Percentiles rank a stretch among this genome's conserved stretches.
phyloP scores from a whole-genome alignment of 768 basidiomycete genomes.

The Cubamyces lactineus region DNA sequence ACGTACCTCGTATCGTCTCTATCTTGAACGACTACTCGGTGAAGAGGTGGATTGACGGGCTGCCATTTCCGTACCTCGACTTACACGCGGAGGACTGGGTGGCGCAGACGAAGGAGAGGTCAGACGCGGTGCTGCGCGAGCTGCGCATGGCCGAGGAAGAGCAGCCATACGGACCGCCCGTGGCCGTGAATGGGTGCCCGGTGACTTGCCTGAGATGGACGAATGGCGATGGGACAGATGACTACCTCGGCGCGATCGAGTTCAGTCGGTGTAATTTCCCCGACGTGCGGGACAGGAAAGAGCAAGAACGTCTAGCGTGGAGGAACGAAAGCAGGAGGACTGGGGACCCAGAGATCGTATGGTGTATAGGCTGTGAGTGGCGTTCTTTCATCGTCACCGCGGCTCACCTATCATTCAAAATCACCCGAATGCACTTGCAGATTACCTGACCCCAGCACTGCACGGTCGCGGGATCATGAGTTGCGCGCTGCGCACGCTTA shows the following conservation, averaged over 20 bases:
- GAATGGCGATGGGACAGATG: slow-evolving; percentile 54
- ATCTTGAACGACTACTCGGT: slow-evolving; percentile 55
- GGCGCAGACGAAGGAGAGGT: slow-evolving; percentile 33
- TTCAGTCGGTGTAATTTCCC: slow-evolving; percentile 40
- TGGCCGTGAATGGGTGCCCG: slow-evolving; percentile 50
- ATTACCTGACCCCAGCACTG: slow-evolving; percentile 60
- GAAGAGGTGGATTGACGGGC: slow-evolving; percentile 45
- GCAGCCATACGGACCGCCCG: slow-evolving; percentile 27
- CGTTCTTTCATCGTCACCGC: slow-evolving; percentile 16
- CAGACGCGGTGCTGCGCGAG: slow-evolving; percentile 39
- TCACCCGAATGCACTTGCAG: slow-evolving; percentile 28
- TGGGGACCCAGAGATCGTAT: slow-evolving; percentile 61
- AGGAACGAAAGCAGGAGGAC: slow-evolving; percentile 45
- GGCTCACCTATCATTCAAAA: neutral
- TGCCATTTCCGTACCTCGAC: slow-evolving; percentile 56
- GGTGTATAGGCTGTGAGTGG: slow-evolving; percentile 61
- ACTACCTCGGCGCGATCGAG: slow-evolving; percentile 52
- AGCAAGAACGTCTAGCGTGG: slow-evolving; percentile 39
- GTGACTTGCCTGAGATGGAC: slow-evolving; percentile 57
- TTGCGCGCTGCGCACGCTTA: slow-evolving; percentile 55
- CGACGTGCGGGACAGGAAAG: slow-evolving; percentile 41
- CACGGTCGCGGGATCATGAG: slow-evolving; percentile 77
- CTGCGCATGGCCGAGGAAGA: slow-evolving; percentile 29
- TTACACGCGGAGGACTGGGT: slow-evolving; percentile 46
- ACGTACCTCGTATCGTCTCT: slow-evolving; percentile 41